Base-by-base conservation (phyloP, 225 moss, liverwort and hornwort genomes). In the Rhytidiadelphus loreus region DNA sequence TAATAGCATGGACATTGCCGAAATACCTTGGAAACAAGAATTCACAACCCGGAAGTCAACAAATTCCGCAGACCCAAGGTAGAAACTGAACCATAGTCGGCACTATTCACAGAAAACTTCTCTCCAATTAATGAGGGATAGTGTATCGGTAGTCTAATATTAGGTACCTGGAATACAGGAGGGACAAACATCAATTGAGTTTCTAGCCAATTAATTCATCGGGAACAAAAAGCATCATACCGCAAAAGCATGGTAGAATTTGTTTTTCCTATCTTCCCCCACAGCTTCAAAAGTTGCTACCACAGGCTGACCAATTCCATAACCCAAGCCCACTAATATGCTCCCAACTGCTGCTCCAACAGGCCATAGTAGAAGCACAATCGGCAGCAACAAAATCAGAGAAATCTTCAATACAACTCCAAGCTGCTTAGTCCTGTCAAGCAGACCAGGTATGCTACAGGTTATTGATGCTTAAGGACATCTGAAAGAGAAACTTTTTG, bases 261-360 rank as follows among this genome's bases (percentile, higher is more conserved):
- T 94, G 41, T 82, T 18, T 60, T 95, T 89, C 86, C 92, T 93
- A 73, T 75, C 84, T 66, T 91, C 92, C 70, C 98, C 96, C 65
- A 95, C 94, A 77, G 98, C 96, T 93, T 98, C 98, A 92, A 98
- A 98, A 76, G 98, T 96, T 90, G 98, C 96, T 79, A 96, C 96
- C 91, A 96, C 87, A 68, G 98, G 98, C 46, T 94, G 95, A 56
- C 96, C 92, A 82, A 96, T 83, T 68, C 98, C 96, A 87, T 98
- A 98, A 78, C 96, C 98, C 55, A 98, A 87, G 62, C 98, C 96
- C 86, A 95, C 96, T 44, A 98, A 93, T 78, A 96, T 83, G 83
- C 95, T 93, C 59, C 93, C 96, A 65, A 94, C 81, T 57, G 95
- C 91, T 37, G 94, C 93, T 61, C 39, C 84, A 61, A 95, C 0